A percentile compares a stretch with the other conserved stretches of the same genome.
Evolutionary conservation across 2,329 filamentous ascomycete species (phyloP).

Genomic region (Cladosporium phlei): DNA sequence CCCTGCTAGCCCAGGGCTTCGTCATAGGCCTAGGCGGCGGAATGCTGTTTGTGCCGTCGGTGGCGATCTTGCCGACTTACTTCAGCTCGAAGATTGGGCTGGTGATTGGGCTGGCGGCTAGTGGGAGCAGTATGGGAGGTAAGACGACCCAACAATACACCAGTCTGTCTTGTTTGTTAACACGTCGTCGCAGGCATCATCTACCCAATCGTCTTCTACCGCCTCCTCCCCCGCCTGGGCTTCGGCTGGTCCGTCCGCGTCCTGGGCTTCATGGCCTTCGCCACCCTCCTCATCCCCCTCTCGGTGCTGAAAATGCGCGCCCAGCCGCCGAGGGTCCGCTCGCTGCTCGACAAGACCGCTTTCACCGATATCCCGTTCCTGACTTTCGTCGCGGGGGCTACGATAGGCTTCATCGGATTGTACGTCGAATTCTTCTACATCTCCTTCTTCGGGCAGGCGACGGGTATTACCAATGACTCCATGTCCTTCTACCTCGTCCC

Average conservation of each 20-base stretch:
- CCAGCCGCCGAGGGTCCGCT: slow-evolving; percentile 33
- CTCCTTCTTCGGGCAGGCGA: slow-evolving; percentile 34
- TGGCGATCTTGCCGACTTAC: slow-evolving; percentile 47
- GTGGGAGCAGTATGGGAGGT: slow-evolving; percentile 38
- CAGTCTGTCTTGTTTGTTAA: neutral
- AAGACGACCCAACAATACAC: neutral
- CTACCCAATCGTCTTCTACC: slow-evolving; percentile 35
- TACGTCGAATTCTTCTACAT: slow-evolving; percentile 40
- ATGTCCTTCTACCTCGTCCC: slow-evolving; percentile 41
- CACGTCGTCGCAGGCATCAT: slow-evolving; percentile 23
- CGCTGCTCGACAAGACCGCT: slow-evolving; percentile 36
- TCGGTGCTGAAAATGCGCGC: slow-evolving; percentile 33
- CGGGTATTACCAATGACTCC: slow-evolving; percentile 28
- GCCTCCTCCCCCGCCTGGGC: slow-evolving; percentile 25
- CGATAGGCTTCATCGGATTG: slow-evolving; percentile 40
- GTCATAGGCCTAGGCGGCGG: slow-evolving; percentile 46
- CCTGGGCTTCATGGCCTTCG: slow-evolving; percentile 31
- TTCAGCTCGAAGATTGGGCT: slow-evolving; percentile 43
- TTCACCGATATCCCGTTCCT: slow-evolving; percentile 39
- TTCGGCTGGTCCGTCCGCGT: slow-evolving; percentile 31
- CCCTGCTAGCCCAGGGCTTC: slow-evolving; percentile 46
- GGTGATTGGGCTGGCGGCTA: slow-evolving; percentile 43
- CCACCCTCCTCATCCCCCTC: slow-evolving; percentile 29
- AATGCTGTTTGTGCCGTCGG: slow-evolving; percentile 35
- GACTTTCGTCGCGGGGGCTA: slow-evolving; percentile 28